Evolutionary conservation across 257 asterid species (phyloP), one percentile per base, ranked within the genome.

Genomic region (Solanum chiquidenum): DNA sequence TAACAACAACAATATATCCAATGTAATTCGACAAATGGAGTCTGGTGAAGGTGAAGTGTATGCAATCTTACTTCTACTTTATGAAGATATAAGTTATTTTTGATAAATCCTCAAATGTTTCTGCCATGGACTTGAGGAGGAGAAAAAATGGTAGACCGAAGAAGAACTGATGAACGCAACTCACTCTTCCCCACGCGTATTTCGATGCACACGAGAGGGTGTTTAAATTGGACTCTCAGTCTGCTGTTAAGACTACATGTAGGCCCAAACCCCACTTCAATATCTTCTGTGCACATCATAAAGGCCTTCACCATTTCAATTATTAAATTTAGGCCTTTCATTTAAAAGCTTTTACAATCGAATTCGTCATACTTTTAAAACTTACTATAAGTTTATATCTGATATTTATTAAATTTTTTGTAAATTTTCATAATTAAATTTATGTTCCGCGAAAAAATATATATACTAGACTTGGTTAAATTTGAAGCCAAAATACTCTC

Each of bases 31-130:
- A 69, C 0, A 27, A 68, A 0, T 12, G 21, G 2, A 12, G 5
- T 68, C 20, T 10, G 0, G 1, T 52, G 3, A 6, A 27, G 35
- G 2, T 12, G 2, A 5, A 27, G 20, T 27, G 11, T n/a, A 64
- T 18, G 4, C 6, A 29, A 12, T 12, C 9, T 64, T 9, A 62
- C 13, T 11, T 25, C 0, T 62, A 62, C 13, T 12, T 3, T 64
- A 25, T 64, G 1, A 11, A 64, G 33, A 0, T 7, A 52, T 18
- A 64, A 0, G 14, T 12, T 66, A 29, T 66, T 66, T 66, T 27
- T 11, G 9, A 12, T 66, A 66, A 25, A n/a, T 1, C 1, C 8
- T 62, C 1, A 0, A 0, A n/a, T 2, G 3, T 64, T 64, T 64
- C 4, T 5, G 29, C 1, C 34, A 64, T 25, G 4, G 7, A 64